phyloP scores from a whole-genome alignment of 768 basidiomycete genomes.

The Inosperma sp. region DNA sequence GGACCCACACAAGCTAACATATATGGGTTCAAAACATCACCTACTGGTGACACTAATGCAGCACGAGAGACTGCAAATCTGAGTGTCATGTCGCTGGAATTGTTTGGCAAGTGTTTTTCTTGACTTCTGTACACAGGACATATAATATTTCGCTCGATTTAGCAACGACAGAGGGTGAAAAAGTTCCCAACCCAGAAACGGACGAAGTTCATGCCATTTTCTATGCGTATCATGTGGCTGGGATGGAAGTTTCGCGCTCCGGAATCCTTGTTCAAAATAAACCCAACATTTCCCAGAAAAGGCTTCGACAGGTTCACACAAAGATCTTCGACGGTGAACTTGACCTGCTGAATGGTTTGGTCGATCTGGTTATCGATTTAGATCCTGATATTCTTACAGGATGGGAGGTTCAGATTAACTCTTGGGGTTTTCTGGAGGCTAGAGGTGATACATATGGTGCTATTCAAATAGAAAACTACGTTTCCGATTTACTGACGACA shows the following conservation, averaged over 20 bases:
- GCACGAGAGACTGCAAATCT: slow-evolving; percentile 65
- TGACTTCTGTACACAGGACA: background rate
- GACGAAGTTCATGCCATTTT: slow-evolving; percentile 69
- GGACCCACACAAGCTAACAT: slow-evolving; percentile 73
- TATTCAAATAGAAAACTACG: too few species aligned
- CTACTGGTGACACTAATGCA: slow-evolving; percentile 22
- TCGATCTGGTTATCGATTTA: slow-evolving; percentile 68
- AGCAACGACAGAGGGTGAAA: slow-evolving; percentile 59
- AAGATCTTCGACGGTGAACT: slow-evolving; percentile 65
- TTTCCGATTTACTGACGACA: too few species aligned
- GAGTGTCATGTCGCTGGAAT: slow-evolving; percentile 76
- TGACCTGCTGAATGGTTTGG: slow-evolving; percentile 70
- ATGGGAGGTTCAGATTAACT: slow-evolving; percentile 84
- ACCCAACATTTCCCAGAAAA: slow-evolving; percentile 33
- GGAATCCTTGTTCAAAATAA: slow-evolving; percentile 55
- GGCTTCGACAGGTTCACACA: slow-evolving; percentile 42
- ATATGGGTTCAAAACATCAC: slow-evolving; percentile 62
- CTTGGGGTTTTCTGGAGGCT: slow-evolving; percentile 88
- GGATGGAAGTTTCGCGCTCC: slow-evolving; percentile 33
- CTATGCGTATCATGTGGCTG: slow-evolving; percentile 61
- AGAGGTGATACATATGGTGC: slow-evolving; percentile 61
- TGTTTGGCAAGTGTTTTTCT: slow-evolving; percentile 59
- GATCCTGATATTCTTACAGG: slow-evolving; percentile 92
- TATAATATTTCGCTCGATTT: background rate
- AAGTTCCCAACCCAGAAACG: slow-evolving; percentile 59